A percentile compares a stretch with the other conserved stretches of the same genome.
Conservation (phyloP, 352 stramenopile species). For the Globisporangium spiculum region DNA sequence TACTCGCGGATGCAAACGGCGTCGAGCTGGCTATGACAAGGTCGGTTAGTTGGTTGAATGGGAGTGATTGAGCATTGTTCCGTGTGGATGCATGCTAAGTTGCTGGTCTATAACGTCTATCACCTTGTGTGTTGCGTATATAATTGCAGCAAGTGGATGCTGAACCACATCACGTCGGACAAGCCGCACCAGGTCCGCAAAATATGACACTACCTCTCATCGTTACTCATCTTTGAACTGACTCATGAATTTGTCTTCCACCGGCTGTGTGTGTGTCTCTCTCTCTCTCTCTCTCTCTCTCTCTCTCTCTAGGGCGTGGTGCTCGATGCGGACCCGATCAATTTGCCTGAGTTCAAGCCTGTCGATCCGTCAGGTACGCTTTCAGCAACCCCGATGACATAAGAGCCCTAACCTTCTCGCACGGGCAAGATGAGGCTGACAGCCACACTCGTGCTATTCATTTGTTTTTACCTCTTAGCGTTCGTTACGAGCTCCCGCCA, state of each 20-base stretch:
- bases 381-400: too few relatives aligned
- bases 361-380: constrained; percentile 26
- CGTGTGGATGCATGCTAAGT: neutral
- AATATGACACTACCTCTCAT: too few relatives aligned
- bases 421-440: neutral
- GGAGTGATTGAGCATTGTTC: too few relatives aligned
- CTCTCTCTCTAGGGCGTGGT: constrained; percentile 47
- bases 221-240: too few relatives aligned
- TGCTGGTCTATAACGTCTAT: neutral
- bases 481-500: constrained; percentile 33
- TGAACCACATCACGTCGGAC: constrained; percentile 80
- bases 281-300: too few relatives aligned
- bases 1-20: constrained; percentile 28
- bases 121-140: neutral
- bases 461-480: constrained; percentile 16
- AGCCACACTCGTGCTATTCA: neutral
- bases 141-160: constrained; percentile 72
- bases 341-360: constrained; percentile 52
- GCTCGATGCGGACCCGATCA: constrained; percentile 61
- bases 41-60: too few relatives aligned
- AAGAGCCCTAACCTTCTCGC: too few relatives aligned
- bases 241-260: neutral
- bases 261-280: too few relatives aligned
- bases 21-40: constrained; percentile 31
- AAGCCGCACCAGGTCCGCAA: constrained; percentile 84